phyloP scores from a whole-genome alignment of 2,329 filamentous ascomycete genomes.

The Trichoderma polysporum region DNA sequence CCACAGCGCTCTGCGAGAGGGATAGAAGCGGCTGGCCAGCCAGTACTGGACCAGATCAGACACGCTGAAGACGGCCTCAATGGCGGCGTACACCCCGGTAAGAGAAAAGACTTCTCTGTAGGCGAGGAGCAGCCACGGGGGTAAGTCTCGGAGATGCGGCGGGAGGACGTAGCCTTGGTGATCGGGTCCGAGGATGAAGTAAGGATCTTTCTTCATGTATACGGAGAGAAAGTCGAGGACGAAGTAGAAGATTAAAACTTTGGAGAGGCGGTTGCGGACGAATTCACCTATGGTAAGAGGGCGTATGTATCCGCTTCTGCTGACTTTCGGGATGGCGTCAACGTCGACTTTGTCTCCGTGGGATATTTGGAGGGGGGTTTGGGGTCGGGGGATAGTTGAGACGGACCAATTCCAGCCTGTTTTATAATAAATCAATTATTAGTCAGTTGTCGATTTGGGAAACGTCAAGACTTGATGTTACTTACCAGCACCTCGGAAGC shows the following conservation, averaged over 20 bases:
- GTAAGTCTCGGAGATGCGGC: constrained; percentile 43
- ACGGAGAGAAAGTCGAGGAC: constrained; percentile 69
- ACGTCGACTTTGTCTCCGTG: constrained; percentile 43
- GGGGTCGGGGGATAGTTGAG: constrained; percentile 49
- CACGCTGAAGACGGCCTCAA: constrained; percentile 61
- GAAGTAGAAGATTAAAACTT: constrained; percentile 60
- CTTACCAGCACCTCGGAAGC: constrained; percentile 56
- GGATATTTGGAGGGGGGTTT: constrained; percentile 35
- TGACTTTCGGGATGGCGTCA: constrained; percentile 41
- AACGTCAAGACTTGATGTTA: background rate
- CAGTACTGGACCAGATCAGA: constrained; percentile 58
- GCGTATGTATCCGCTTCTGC: constrained; percentile 47
- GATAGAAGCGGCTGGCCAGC: constrained; percentile 51
- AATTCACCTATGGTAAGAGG: constrained; percentile 45
- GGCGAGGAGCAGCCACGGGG: constrained; percentile 47
- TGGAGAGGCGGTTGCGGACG: constrained; percentile 44
- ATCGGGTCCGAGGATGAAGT: constrained; percentile 61
- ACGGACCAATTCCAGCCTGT: constrained; percentile 60
- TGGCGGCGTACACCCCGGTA: constrained; percentile 55
- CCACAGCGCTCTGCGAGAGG: constrained; percentile 52
- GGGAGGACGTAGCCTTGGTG: constrained; percentile 41
- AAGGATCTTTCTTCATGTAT: constrained; percentile 72
- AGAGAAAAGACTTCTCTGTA: constrained; percentile 60
- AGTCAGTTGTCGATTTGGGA: background rate
- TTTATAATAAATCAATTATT: background rate